Evolutionary conservation across 176 grass and related monocot species (phyloP).

Genomic region (Cymbopogon citratus): DNA sequence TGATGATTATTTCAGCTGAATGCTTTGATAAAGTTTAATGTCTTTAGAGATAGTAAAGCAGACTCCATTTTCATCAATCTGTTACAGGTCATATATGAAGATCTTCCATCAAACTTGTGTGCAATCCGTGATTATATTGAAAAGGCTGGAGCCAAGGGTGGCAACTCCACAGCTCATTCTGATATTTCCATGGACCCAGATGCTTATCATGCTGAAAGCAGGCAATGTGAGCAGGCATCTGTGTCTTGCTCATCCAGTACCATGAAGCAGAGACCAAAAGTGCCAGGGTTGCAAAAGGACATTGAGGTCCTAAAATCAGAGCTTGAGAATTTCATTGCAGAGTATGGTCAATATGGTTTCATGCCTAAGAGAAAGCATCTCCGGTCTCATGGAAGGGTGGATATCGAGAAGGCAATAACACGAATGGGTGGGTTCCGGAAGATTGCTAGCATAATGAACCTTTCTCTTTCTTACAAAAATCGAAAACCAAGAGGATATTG

Average conservation of each 20-base stretch:
- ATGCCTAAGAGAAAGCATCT: slow-evolving; percentile 99
- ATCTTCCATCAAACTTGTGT: slow-evolving; percentile 94
- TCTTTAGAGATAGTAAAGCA: background rate
- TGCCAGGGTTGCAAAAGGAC: slow-evolving; percentile 79
- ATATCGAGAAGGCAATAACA: slow-evolving; percentile 98
- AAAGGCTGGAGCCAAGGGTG: slow-evolving; percentile 38
- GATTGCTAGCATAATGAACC: slow-evolving; percentile 71
- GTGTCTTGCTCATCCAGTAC: slow-evolving; percentile 31
- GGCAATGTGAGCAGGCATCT: slow-evolving; percentile 30
- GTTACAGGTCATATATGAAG: slow-evolving; percentile 94
- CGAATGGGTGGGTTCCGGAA: slow-evolving; percentile 92
- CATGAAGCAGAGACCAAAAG: slow-evolving; percentile 57
- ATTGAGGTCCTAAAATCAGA: slow-evolving; percentile 74
- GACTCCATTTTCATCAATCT: background rate
- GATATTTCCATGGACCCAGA: slow-evolving; percentile 3
- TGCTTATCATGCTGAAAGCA: slow-evolving; percentile 21
- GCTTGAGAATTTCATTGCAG: slow-evolving; percentile 61
- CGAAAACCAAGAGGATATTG: slow-evolving; percentile 92
- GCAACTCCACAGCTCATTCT: slow-evolving; percentile 17
- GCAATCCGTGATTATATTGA: slow-evolving; percentile 93
- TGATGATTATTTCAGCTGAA: background rate
- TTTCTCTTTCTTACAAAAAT: slow-evolving; percentile 82
- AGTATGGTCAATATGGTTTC: slow-evolving; percentile 75
- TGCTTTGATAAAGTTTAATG: too few relatives aligned
- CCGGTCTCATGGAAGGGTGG: slow-evolving; percentile 75